These are phyloP conservation scores for Tripidium arundinaceum DNA, from an alignment of 202 grass and related monocot genomes.

Conservation along the genomic window DNA sequence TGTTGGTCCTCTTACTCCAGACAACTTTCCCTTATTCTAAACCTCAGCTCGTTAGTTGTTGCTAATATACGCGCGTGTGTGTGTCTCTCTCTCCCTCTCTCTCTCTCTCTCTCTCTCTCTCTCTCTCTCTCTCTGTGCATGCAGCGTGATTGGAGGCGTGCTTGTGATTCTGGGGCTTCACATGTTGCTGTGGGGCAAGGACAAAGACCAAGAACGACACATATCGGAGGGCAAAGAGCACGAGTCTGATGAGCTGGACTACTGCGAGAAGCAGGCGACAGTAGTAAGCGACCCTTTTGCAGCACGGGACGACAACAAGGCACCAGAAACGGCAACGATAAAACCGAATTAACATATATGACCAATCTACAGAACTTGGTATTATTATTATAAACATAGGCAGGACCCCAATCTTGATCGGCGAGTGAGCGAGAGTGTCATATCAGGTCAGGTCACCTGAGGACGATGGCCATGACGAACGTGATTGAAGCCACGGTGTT, in stretches of 20 bases:
- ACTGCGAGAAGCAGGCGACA: conserved; percentile 17
- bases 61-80: too few relatives aligned
- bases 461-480: conserved; percentile 68
- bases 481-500: conserved; percentile 70
- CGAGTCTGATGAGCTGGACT: neutral
- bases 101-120: too few relatives aligned
- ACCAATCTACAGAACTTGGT: neutral
- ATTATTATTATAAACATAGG: too few relatives aligned
- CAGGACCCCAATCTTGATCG: too few relatives aligned
- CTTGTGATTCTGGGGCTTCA: conserved; percentile 73
- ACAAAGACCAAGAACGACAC: conserved; percentile 45
- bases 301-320: neutral
- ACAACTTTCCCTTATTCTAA: too few relatives aligned
- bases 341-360: too few relatives aligned
- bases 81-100: too few relatives aligned
- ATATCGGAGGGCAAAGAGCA: neutral
- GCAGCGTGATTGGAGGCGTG: conserved; percentile 55
- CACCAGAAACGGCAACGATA: neutral
- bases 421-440: too few relatives aligned
- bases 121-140: too few relatives aligned
- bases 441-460: too few relatives aligned
- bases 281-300: neutral
- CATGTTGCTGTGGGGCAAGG: conserved; percentile 77
- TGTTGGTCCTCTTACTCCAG: too few relatives aligned
- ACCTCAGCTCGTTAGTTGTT: too few relatives aligned